phyloP scores from a whole-genome alignment of 1,284 basidiomycete species.

The Tilletia indica region DNA sequence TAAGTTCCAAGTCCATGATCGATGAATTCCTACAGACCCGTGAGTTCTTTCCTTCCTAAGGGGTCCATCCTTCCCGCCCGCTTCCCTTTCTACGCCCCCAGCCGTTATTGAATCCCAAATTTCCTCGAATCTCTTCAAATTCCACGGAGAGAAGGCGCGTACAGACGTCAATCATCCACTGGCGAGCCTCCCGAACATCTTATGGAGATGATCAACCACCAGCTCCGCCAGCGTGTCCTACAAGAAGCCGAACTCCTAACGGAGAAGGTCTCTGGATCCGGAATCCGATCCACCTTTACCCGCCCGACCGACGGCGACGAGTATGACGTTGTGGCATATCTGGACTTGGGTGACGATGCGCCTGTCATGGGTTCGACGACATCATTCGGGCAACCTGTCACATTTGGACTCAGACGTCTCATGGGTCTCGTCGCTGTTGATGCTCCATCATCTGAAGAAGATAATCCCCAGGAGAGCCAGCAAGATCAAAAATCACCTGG shows the following conservation, averaged over 20 bases:
- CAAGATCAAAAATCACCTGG: too few species aligned
- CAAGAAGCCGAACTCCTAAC: constrained; percentile 28
- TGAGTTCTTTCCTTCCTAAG: not conserved
- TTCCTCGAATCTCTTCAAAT: not conserved
- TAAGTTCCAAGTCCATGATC: constrained; percentile 19
- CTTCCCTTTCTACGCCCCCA: not conserved
- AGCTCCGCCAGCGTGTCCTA: constrained; percentile 25
- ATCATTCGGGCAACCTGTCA: not conserved
- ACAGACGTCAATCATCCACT: not conserved
- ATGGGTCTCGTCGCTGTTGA: not conserved
- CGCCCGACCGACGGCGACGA: too few species aligned
- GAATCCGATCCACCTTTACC: too few species aligned
- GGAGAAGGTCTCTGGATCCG: not conserved
- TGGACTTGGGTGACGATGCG: not conserved
- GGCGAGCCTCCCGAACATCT: constrained; percentile 19
- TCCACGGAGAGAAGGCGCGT: not conserved
- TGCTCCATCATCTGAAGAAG: not conserved
- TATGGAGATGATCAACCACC: constrained; percentile 20
- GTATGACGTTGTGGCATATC: not conserved
- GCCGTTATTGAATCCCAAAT: not conserved
- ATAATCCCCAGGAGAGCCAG: too few species aligned
- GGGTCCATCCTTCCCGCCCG: not conserved
- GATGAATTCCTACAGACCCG: not conserved
- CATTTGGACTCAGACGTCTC: not conserved
- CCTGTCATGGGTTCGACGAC: not conserved